phyloP scores from a whole-genome alignment of 208 protist species.

The Crithidia fasciculata region DNA sequence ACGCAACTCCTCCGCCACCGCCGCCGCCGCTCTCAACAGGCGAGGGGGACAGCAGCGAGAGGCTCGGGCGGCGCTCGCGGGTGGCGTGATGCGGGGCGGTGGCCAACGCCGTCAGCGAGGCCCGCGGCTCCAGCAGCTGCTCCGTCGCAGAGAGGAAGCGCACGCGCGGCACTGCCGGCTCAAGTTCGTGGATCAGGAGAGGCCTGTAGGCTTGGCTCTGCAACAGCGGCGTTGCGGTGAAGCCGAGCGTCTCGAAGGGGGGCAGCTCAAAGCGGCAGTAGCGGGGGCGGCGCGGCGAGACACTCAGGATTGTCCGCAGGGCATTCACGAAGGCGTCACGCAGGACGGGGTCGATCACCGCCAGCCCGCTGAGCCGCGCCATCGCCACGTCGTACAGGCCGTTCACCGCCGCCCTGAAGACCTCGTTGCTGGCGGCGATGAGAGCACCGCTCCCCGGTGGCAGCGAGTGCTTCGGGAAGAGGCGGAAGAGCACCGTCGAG shows the following conservation, averaged over 20 bases:
- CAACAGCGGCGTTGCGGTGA: not conserved
- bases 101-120: not conserved
- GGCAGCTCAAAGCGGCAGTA: conserved; percentile 65
- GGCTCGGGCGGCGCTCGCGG: not conserved
- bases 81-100: not conserved
- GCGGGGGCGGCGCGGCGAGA: conserved; percentile 35
- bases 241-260: conserved; percentile 43
- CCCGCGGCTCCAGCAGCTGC: not conserved
- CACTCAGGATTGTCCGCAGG: conserved; percentile 16
- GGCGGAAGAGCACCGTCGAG: conserved; percentile 38
- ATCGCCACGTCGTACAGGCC: conserved; percentile 31
- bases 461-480: conserved; percentile 25
- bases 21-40: not conserved
- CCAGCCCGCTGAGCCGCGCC: not conserved
- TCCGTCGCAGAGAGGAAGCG: conserved; percentile 1
- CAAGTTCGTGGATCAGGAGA: conserved; percentile 23
- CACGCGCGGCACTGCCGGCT: conserved; percentile 1
- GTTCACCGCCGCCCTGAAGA: conserved; percentile 26
- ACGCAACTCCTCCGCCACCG: not conserved
- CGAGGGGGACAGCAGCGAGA: not conserved
- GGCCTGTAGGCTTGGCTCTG: conserved; percentile 29
- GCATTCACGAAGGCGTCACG: conserved; percentile 15
- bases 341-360: conserved; percentile 19
- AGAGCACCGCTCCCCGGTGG: not conserved
- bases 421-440: conserved; percentile 11